These are phyloP conservation scores for Malassezia arunalokei DNA, from an alignment of 1,284 basidiomycete species.

Conservation along the genomic window DNA sequence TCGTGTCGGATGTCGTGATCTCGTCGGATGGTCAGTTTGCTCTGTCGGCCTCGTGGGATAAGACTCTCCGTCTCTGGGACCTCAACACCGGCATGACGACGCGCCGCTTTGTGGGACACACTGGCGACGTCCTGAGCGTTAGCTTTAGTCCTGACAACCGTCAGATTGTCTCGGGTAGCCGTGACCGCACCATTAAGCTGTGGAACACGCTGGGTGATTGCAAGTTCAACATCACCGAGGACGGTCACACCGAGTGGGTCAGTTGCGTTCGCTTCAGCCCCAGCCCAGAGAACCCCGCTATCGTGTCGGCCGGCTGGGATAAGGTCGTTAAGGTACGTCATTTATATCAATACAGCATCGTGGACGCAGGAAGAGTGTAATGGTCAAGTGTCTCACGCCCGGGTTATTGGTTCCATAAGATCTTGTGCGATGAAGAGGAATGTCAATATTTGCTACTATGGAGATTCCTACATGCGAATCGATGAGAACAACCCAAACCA, in stretches of 20 bases:
- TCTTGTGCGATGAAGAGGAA: conserved; percentile 46
- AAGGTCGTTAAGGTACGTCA: conserved; percentile 93
- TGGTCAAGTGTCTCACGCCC: not conserved
- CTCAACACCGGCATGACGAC: conserved; percentile 45
- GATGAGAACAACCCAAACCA: conserved; percentile 61
- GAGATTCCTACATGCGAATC: conserved; percentile 51
- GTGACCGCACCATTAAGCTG: conserved; percentile 92
- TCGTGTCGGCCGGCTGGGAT: conserved; percentile 99
- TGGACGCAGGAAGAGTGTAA: too few species aligned
- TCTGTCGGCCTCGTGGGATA: conserved; percentile 98
- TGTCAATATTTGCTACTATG: conserved; percentile 69
- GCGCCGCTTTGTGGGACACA: conserved; percentile 88
- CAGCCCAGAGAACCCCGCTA: conserved; percentile 93
- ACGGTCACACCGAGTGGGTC: conserved; percentile 69
- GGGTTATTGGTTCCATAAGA: not conserved
- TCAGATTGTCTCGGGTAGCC: conserved; percentile 95
- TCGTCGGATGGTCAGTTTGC: conserved; percentile 95
- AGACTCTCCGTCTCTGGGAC: conserved; percentile 96
- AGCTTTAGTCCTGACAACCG: conserved; percentile 47
- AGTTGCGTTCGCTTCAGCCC: conserved; percentile 99
- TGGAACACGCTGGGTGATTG: conserved; percentile 99
- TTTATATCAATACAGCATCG: not conserved
- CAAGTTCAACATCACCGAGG: conserved; percentile 99
- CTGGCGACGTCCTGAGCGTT: conserved; percentile 79
- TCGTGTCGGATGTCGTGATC: conserved; percentile 90